Evolutionary conservation across 2,329 filamentous ascomycete genomes (phyloP).

Genomic region (Penicillium sp.): DNA sequence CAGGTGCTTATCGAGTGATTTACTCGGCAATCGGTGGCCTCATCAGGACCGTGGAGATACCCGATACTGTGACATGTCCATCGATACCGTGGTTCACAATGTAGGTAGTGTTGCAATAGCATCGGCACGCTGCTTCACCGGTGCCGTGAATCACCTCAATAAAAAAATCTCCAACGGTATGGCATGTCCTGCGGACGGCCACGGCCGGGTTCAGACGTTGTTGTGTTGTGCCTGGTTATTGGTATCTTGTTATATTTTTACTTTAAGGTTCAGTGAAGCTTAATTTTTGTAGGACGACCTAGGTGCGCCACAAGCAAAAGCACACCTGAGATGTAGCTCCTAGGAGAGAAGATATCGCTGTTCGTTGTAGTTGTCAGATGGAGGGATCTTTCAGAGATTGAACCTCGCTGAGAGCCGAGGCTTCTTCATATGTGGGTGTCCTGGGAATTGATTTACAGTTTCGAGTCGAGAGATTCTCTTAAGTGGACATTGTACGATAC

Average conservation of each 20-base stretch:
- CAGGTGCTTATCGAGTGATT: background rate
- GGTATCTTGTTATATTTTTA: background rate
- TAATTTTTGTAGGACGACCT: background rate
- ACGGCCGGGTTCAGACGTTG: background rate
- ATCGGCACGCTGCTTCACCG: background rate
- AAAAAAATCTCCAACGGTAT: background rate
- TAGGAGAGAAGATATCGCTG: background rate
- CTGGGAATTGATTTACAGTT: background rate
- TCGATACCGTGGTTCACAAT: background rate
- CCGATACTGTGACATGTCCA: background rate
- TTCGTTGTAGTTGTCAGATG: no score
- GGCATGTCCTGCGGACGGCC: background rate
- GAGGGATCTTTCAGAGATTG: background rate
- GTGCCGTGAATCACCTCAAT: background rate
- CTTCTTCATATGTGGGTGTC: no score
- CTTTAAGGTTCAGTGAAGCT: background rate
- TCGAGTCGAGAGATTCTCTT: background rate
- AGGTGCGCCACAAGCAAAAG: background rate
- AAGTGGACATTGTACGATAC: background rate
- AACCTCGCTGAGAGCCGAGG: no score
- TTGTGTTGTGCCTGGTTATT: background rate
- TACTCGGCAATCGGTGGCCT: background rate
- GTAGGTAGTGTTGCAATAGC: conserved; percentile 1
- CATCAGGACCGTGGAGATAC: background rate
- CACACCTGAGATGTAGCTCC: no score